A percentile compares a stretch with the other conserved stretches of the same genome.
These are phyloP conservation scores for Yamadazyma philogaea DNA, from an alignment of 805 yeast genomes.

Conservation along the genomic window DNA sequence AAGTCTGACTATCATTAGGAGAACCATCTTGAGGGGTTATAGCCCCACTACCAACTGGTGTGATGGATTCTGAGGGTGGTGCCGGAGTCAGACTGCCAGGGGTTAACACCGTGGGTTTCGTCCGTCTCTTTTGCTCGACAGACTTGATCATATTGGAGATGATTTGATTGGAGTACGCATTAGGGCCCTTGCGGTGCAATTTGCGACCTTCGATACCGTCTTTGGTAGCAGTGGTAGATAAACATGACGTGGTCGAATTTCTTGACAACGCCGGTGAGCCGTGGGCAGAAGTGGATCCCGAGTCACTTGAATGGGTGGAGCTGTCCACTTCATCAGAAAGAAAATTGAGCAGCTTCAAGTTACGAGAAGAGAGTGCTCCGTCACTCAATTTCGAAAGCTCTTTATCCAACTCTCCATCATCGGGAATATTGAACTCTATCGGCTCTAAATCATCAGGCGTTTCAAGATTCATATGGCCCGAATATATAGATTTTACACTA, in stretches of 20 bases:
- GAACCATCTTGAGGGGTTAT: background rate
- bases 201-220: constrained; percentile 69
- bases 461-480: constrained; percentile 31
- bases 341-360: constrained; percentile 14
- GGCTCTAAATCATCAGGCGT: constrained; percentile 24
- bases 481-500: constrained; percentile 36
- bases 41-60: constrained; percentile 1
- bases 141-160: constrained; percentile 17
- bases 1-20: constrained; percentile 15
- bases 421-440: constrained; percentile 12
- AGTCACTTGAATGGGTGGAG: constrained; percentile 3
- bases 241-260: constrained; percentile 59
- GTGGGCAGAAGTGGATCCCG: constrained; percentile 1
- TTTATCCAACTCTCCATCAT: constrained; percentile 9
- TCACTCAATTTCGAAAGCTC: constrained; percentile 10
- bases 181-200: constrained; percentile 44
- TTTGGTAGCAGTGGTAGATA: constrained; percentile 72
- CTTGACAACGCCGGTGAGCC: constrained; percentile 58
- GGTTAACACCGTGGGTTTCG: background rate
- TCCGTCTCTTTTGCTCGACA: constrained; percentile 5
- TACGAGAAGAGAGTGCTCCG: constrained; percentile 19
- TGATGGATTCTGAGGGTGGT: background rate
- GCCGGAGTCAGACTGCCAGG: constrained; percentile 4
- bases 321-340: background rate
- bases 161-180: constrained; percentile 32